Conservation (phyloP, 78 protist species). For the Dictyostelium purpureum region DNA sequence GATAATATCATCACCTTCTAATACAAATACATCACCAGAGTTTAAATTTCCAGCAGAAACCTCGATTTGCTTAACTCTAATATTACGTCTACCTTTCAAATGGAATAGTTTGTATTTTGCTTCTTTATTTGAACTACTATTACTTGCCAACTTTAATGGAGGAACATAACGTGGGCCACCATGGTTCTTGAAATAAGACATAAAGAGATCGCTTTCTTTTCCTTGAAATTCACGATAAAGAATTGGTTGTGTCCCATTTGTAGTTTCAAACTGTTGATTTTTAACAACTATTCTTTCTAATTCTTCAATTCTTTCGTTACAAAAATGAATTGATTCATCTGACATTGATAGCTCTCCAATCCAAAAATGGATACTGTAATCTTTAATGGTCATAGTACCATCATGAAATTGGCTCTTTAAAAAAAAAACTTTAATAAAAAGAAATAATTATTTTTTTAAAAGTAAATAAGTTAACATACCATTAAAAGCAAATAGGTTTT, state of each 20-base stretch:
- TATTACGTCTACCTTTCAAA: conserved; percentile 16
- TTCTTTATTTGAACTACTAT: not conserved
- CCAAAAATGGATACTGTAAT: conserved; percentile 27
- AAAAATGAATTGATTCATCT: not conserved
- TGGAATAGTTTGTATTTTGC: conserved; percentile 55
- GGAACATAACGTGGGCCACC: conserved; percentile 60
- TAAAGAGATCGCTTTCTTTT: conserved; percentile 45
- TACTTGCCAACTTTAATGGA: not conserved
- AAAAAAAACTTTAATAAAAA: not conserved
- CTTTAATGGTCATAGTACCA: conserved; percentile 10
- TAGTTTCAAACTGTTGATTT: conserved; percentile 1
- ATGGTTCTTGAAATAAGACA: conserved; percentile 4
- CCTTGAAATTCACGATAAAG: conserved; percentile 69
- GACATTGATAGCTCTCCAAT: conserved; percentile 1
- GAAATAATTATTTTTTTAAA: not conserved
- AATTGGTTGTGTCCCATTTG: conserved; percentile 23
- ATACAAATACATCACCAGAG: conserved; percentile 80
- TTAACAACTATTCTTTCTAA: not conserved
- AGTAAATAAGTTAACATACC: not conserved
- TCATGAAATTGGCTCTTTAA: not conserved
- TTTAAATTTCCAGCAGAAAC: conserved; percentile 34
- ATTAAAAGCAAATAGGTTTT: conserved; percentile 19
- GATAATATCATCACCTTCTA: conserved; percentile 67
- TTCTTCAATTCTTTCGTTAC: conserved; percentile 6
- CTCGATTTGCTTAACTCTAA: conserved; percentile 68